A percentile compares a stretch with the other conserved stretches of the same genome.
Conservation (phyloP, 2,329 filamentous ascomycete species). For the Alternaria gansuensis region DNA sequence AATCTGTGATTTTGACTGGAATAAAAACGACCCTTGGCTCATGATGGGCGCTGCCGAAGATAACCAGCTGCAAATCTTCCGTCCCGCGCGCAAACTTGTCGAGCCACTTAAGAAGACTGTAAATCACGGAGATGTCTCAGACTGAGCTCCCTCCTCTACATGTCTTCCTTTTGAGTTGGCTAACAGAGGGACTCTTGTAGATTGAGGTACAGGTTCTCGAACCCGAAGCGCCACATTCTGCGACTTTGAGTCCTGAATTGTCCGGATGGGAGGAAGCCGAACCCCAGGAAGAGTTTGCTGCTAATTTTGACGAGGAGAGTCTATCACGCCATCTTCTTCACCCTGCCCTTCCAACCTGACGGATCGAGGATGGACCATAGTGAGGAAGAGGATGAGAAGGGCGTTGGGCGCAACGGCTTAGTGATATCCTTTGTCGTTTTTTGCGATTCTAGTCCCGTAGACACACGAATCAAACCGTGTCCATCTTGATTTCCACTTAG, state of each 20-base stretch:
- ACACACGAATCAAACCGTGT: background rate
- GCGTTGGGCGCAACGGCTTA: constrained; percentile 8
- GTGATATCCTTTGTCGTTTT: constrained; percentile 15
- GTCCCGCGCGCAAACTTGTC: constrained; percentile 51
- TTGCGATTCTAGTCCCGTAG: background rate
- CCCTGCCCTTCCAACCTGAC: background rate
- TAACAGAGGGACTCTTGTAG: constrained; percentile 2
- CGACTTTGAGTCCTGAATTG: background rate
- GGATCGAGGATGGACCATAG: background rate
- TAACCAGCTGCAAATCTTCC: constrained; percentile 90
- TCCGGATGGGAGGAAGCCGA: background rate
- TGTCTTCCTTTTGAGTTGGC: constrained; percentile 7
- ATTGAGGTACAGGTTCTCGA: background rate
- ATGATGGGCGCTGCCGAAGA: constrained; percentile 96
- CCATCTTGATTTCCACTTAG: background rate
- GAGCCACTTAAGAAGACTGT: constrained; percentile 49
- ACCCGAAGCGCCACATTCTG: background rate
- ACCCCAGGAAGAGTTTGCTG: background rate
- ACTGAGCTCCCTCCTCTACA: constrained; percentile 32
- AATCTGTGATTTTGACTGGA: constrained; percentile 97
- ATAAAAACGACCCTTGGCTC: constrained; percentile 94
- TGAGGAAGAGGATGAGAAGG: background rate
- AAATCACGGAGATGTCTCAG: constrained; percentile 52
- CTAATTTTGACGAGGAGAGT: background rate
- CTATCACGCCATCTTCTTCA: background rate